Base-by-base conservation (phyloP, 2,329 filamentous ascomycete genomes). In the Calonectria honghensis region DNA sequence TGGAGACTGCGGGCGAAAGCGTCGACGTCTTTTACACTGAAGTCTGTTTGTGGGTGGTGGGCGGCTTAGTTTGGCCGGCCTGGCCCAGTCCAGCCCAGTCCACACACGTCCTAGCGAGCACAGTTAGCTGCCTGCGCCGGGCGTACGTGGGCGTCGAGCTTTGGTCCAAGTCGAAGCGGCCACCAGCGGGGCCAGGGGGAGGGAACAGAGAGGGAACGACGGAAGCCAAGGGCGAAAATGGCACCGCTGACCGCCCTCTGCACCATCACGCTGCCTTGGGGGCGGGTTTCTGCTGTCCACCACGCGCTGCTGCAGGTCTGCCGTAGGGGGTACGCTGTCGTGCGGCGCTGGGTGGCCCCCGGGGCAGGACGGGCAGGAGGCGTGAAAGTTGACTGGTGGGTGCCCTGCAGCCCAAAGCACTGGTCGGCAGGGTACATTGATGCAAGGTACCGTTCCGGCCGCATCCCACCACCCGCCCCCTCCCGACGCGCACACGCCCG, bases 121-220 rank as follows among this genome's bases (percentile, higher is more conserved):
- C 50, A 63, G 72, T 69, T 70, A 70, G 67, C 67, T 70, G 51
- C 41, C 41, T 66, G 59, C 27, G 59, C 68, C 61, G 71, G 66
- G 66, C 72, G 72, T 70, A 66, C 67, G 67, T 70, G 72, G 67
- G 72, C 72, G 48, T 59, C 72, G 72, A 61, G 39, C 39, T 65
- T 61, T 69, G 65, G 45, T 48, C 71, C 66, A 66, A 69, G 65
- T 66, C 72, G 50, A 52, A 68, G 67, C 61, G 66, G 72, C 71
- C 66, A 73, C 35, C 72, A 70, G 72, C 59, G 66, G 72, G 67
- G 29, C 66, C 67, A 69, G 72, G 72, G 72, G 71, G 48, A 64
- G 41, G 50, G 45, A 52, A 29, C 66, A 41, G 65, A 16, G 39
- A 35, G 61, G 61, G 68, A 52, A 29, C 35, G 57, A 41, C 57